phyloP scores from a whole-genome alignment of 1,139 yeast genomes.

The Candida labiduridarum region DNA sequence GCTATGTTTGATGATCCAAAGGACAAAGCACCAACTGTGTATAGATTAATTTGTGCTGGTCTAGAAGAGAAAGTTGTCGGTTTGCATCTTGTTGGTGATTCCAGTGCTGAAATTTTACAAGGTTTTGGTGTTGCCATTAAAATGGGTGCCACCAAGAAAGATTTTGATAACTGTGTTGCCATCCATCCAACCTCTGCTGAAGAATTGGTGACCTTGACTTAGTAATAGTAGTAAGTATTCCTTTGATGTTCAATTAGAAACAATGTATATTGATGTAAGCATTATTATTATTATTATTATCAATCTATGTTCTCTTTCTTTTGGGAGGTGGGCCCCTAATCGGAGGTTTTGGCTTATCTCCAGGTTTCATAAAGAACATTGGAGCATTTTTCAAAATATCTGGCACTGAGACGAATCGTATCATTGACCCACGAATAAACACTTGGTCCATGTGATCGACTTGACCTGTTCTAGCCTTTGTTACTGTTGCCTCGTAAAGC shows the following conservation, averaged over 20 bases:
- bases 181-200: conserved; percentile 99
- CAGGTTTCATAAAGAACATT: conserved; percentile 68
- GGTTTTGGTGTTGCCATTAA: conserved; percentile 98
- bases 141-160: conserved; percentile 97
- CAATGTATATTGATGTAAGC: not conserved
- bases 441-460: conserved; percentile 82
- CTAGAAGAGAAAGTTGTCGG: conserved; percentile 93
- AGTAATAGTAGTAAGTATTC: conserved; percentile 16
- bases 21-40: conserved; percentile 83
- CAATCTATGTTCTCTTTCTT: conserved; percentile 22
- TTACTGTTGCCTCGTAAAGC: conserved; percentile 77
- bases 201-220: conserved; percentile 87
- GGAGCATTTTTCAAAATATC: conserved; percentile 89
- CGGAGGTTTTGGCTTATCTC: conserved; percentile 69
- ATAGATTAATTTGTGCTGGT: conserved; percentile 80
- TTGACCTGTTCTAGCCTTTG: conserved; percentile 66
- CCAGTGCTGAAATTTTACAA: conserved; percentile 89
- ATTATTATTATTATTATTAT: not conserved
- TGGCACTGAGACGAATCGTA: conserved; percentile 82
- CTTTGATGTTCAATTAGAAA: not conserved
- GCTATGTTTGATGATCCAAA: conserved; percentile 70
- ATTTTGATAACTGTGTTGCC: conserved; percentile 94
- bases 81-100: conserved; percentile 87
- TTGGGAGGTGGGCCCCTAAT: conserved; percentile 61
- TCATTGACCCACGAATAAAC: conserved; percentile 89